A percentile compares a stretch with the other conserved stretches of the same genome.
phyloP scores from a whole-genome alignment of 2,329 filamentous ascomycete species.

The Sphaerulina populicola region DNA sequence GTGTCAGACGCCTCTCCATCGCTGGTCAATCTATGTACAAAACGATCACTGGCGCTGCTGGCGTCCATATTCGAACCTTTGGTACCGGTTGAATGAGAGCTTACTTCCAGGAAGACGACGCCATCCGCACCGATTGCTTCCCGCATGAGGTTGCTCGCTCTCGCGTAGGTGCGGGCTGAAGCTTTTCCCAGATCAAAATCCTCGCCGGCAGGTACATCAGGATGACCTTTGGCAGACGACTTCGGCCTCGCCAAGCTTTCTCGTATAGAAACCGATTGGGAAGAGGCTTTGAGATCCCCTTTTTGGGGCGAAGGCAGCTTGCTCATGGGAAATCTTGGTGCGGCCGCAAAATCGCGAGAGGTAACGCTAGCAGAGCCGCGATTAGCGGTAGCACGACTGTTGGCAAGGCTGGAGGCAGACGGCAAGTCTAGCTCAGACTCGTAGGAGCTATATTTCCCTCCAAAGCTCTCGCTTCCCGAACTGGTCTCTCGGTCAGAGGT shows the following conservation, averaged over 20 bases:
- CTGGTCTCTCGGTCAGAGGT: not conserved
- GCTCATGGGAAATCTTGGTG: not conserved
- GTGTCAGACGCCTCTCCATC: not conserved
- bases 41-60: not conserved
- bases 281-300: not conserved
- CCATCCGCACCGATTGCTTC: slow-evolving; percentile 42
- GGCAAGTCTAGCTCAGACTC: not conserved
- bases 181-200: not conserved
- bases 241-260: not conserved
- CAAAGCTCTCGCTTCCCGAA: not conserved
- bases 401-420: not conserved
- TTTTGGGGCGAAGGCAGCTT: not conserved
- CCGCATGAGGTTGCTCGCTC: slow-evolving; percentile 26
- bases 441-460: not conserved
- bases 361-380: not conserved
- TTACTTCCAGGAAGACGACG: slow-evolving; percentile 37
- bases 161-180: slow-evolving; percentile 33
- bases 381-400: not conserved
- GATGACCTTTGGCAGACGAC: not conserved
- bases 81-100: not conserved
- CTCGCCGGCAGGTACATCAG: not conserved
- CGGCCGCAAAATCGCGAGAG: not conserved
- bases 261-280: not conserved
- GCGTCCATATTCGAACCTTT: not conserved
- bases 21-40: not conserved